A percentile compares a stretch with the other conserved stretches of the same genome.
Conservation (phyloP, 805 yeast genomes). For the Wickerhamomyces ciferrii region DNA sequence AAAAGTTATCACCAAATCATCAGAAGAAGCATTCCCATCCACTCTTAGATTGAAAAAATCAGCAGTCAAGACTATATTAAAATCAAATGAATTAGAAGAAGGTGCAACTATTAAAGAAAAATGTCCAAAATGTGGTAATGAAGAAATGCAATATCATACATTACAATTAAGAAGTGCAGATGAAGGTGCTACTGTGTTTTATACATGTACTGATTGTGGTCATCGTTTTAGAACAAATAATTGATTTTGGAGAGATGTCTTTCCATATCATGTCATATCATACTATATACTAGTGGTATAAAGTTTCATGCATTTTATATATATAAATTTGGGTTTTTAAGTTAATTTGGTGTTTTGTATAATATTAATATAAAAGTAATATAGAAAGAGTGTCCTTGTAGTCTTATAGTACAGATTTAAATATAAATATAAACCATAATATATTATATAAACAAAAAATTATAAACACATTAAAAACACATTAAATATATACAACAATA, state of each 20-base stretch:
- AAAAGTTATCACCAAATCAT: slow-evolving; percentile 81
- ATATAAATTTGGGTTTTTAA: background rate
- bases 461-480: background rate
- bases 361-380: background rate
- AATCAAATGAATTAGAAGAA: slow-evolving; percentile 75
- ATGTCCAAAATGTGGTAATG: slow-evolving; percentile 98
- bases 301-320: background rate
- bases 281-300: background rate
- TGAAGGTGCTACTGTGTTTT: slow-evolving; percentile 99
- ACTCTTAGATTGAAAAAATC: slow-evolving; percentile 74
- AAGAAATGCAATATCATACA: slow-evolving; percentile 97
- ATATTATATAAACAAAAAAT: background rate
- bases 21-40: slow-evolving; percentile 94
- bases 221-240: slow-evolving; percentile 94
- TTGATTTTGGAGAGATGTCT: slow-evolving; percentile 27
- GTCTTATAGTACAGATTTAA: background rate
- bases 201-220: slow-evolving; percentile 91
- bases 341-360: background rate
- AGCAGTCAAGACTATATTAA: slow-evolving; percentile 81
- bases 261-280: background rate
- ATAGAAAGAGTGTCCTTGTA: too few species aligned
- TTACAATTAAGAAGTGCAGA: slow-evolving; percentile 96
- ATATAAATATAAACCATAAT: background rate
- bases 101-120: slow-evolving; percentile 97
- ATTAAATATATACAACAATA: too few species aligned